Conservation (phyloP, 1,139 yeast species). For the Sugiyamaella paludigena region DNA sequence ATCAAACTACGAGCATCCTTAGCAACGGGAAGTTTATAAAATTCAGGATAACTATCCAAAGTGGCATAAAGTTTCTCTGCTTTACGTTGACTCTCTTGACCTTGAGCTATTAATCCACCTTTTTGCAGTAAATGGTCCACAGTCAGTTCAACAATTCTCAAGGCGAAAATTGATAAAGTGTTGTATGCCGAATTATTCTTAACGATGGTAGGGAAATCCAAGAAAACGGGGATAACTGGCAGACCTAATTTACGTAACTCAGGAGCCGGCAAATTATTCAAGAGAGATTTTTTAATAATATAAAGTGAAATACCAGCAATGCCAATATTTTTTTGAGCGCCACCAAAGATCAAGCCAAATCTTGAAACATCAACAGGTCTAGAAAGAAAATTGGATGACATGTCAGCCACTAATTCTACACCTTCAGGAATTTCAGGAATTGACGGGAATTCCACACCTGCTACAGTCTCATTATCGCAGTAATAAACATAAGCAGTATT, state of each 20-base stretch:
- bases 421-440: constrained; percentile 56
- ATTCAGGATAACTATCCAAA: constrained; percentile 60
- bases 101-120: constrained; percentile 62
- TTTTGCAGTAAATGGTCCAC: constrained; percentile 56
- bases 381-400: constrained; percentile 90
- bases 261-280: constrained; percentile 63
- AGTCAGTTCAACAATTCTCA: constrained; percentile 80
- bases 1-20: constrained; percentile 69
- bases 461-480: constrained; percentile 96
- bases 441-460: constrained; percentile 80
- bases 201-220: constrained; percentile 82
- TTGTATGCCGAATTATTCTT: constrained; percentile 90
- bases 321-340: constrained; percentile 97
- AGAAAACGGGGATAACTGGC: constrained; percentile 84
- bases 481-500: constrained; percentile 80
- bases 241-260: constrained; percentile 57
- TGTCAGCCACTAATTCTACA: constrained; percentile 84
- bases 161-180: constrained; percentile 89
- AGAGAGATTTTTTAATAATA: constrained; percentile 75
- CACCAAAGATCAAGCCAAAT: constrained; percentile 79
- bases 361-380: constrained; percentile 75
- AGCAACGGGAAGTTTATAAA: constrained; percentile 67
- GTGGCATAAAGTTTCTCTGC: constrained; percentile 60
- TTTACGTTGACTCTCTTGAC: constrained; percentile 56
- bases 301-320: constrained; percentile 92